phyloP scores from a whole-genome alignment of 164 flowering plant genomes.

The Berberis thunbergii region DNA sequence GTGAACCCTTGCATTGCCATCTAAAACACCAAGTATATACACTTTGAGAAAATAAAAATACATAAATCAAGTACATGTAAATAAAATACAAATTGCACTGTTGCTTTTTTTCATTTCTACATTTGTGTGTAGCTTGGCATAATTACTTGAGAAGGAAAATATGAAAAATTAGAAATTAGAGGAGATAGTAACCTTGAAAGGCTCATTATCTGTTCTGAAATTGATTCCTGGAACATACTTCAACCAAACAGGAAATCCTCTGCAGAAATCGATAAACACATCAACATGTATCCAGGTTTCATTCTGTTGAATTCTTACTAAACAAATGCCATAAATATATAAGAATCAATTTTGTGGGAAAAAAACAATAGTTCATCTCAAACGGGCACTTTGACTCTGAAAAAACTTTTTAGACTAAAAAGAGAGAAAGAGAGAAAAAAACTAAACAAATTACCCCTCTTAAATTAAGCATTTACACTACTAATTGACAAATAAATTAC shows the following conservation, averaged over 20 bases:
- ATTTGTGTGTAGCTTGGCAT: background rate
- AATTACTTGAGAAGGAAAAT: background rate
- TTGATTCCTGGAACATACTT: conserved; percentile 89
- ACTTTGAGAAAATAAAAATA: background rate
- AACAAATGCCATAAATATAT: too few relatives aligned
- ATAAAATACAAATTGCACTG: background rate
- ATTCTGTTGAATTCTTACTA: too few relatives aligned
- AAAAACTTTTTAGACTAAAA: too few relatives aligned
- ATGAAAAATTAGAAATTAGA: background rate
- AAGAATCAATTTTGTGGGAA: too few relatives aligned
- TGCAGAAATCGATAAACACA: conserved; percentile 12
- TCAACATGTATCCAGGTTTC: background rate
- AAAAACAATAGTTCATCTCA: too few relatives aligned
- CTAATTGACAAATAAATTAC: background rate
- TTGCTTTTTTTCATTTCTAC: background rate
- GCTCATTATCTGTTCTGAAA: conserved; percentile 86
- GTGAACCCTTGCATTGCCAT: conserved; percentile 74
- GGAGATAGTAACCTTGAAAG: conserved; percentile 58
- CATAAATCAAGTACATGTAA: background rate
- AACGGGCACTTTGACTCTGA: too few relatives aligned
- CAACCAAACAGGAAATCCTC: conserved; percentile 90
- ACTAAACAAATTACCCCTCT: background rate
- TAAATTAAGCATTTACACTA: background rate
- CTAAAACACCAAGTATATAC: conserved; percentile 26
- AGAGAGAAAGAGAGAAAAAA: background rate